Conservation (phyloP, 192 early-diverging fungal species). For the Lunasporangiospora selenospora region DNA sequence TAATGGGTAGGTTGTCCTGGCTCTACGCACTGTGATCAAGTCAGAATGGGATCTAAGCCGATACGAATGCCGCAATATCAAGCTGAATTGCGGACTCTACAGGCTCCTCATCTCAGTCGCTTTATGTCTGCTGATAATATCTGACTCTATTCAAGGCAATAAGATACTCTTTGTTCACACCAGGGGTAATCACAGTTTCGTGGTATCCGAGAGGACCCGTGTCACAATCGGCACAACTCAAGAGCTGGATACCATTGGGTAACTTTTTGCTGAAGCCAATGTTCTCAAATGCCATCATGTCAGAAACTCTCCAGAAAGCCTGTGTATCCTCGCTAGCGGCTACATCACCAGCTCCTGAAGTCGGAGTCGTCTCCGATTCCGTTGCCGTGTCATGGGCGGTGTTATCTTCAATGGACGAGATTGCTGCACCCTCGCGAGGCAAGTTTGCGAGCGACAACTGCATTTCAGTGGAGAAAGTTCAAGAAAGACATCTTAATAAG, state of each 20-base stretch:
- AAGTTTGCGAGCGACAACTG: slow-evolving; percentile 25
- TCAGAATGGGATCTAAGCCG: not conserved
- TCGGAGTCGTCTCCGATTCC: not conserved
- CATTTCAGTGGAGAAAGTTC: too few relatives aligned
- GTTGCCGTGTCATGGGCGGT: not conserved
- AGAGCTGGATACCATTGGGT: slow-evolving; percentile 61
- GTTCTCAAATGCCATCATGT: slow-evolving; percentile 84
- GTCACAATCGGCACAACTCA: slow-evolving; percentile 82
- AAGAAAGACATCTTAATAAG: too few relatives aligned
- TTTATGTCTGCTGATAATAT: slow-evolving; percentile 51
- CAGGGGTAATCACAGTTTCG: slow-evolving; percentile 48
- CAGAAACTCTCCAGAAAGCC: slow-evolving; percentile 63
- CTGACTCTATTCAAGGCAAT: slow-evolving; percentile 64
- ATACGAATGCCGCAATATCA: not conserved
- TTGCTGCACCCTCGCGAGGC: slow-evolving; percentile 16
- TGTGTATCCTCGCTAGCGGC: slow-evolving; percentile 10
- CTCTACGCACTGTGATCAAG: not conserved
- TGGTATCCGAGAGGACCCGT: slow-evolving; percentile 75
- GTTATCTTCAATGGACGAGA: slow-evolving; percentile 23
- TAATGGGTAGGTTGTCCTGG: too few relatives aligned
- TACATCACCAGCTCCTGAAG: too few relatives aligned
- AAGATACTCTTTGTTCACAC: slow-evolving; percentile 58
- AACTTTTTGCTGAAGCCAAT: slow-evolving; percentile 71
- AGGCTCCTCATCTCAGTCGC: too few relatives aligned
- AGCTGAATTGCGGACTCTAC: not conserved